These are phyloP conservation scores for Tolypocladium sp. DNA, from an alignment of 2,329 filamentous ascomycete species.

Conservation along the genomic window DNA sequence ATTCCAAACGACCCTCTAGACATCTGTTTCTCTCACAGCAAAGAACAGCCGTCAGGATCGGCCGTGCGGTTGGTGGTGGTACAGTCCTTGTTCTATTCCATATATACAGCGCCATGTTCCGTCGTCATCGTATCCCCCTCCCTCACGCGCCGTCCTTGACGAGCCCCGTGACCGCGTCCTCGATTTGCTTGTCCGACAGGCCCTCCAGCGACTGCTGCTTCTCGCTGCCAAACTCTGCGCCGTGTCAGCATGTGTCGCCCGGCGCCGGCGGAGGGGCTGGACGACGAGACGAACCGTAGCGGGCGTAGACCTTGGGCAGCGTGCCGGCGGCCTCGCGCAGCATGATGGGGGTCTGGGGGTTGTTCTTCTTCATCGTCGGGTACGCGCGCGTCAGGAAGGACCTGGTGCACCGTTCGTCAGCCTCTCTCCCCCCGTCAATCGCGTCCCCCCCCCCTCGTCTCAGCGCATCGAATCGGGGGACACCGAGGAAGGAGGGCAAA, in stretches of 20 bases:
- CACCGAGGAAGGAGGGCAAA: no score
- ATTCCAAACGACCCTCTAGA: not conserved
- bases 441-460: not conserved
- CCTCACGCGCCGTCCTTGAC: conserved; percentile 28
- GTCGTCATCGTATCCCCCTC: not conserved
- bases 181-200: conserved; percentile 51
- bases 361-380: conserved; percentile 99
- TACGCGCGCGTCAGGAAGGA: conserved; percentile 86
- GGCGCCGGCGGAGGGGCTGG: not conserved
- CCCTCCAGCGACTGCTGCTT: conserved; percentile 50
- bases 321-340: conserved; percentile 85
- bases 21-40: no score
- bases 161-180: conserved; percentile 45
- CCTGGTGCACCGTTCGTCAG: conserved; percentile 34
- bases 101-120: not conserved
- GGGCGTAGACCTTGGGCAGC: conserved; percentile 76
- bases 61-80: not conserved
- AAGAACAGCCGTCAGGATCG: no score
- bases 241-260: conserved; percentile 8
- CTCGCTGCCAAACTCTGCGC: conserved; percentile 45
- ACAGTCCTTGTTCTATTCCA: not conserved
- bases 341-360: conserved; percentile 87
- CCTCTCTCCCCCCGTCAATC: not conserved
- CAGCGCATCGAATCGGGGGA: no score
- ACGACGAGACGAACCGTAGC: conserved; percentile 68